Conservation (phyloP, 1,284 basidiomycete genomes). For the Cerrena zonata region DNA sequence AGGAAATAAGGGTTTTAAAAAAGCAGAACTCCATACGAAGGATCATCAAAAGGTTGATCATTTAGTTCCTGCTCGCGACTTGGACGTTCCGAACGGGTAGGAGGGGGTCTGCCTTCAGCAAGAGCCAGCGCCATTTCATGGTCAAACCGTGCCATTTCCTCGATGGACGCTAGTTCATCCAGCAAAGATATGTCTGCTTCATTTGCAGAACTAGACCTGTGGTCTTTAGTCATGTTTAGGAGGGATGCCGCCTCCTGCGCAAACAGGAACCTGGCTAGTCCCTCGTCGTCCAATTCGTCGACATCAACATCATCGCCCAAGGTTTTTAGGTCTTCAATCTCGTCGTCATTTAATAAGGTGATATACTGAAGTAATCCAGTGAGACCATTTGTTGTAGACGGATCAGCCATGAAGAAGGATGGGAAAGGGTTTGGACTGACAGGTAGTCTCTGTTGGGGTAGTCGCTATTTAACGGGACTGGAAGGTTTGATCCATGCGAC, state of each 20-base stretch:
- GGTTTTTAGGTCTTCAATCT: conserved; percentile 10
- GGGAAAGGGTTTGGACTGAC: no score
- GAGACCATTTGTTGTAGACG: background rate
- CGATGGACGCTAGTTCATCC: conserved; percentile 14
- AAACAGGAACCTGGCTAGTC: conserved; percentile 17
- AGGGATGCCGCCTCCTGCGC: conserved; percentile 16
- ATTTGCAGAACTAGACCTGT: conserved; percentile 1
- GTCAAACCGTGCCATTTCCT: conserved; percentile 18
- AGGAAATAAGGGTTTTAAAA: no score
- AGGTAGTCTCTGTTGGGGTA: no score
- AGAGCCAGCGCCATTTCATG: conserved; percentile 18
- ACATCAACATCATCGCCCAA: background rate
- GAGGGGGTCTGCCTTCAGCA: conserved; percentile 14
- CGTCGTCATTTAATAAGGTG: conserved; percentile 5
- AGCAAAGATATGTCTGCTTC: conserved; percentile 3
- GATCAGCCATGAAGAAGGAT: background rate
- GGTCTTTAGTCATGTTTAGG: conserved; percentile 11
- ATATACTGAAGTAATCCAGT: conserved; percentile 8
- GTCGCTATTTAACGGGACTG: no score
- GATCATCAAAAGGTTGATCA: no score
- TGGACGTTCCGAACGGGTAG: conserved; percentile 4
- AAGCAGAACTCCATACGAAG: no score
- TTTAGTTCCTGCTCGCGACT: no score
- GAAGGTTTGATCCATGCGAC: no score
- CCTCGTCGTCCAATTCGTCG: conserved; percentile 11